These are phyloP conservation scores for Plectosphaerella sp. DNA, from an alignment of 2,329 filamentous ascomycete genomes.

Conservation along the genomic window DNA sequence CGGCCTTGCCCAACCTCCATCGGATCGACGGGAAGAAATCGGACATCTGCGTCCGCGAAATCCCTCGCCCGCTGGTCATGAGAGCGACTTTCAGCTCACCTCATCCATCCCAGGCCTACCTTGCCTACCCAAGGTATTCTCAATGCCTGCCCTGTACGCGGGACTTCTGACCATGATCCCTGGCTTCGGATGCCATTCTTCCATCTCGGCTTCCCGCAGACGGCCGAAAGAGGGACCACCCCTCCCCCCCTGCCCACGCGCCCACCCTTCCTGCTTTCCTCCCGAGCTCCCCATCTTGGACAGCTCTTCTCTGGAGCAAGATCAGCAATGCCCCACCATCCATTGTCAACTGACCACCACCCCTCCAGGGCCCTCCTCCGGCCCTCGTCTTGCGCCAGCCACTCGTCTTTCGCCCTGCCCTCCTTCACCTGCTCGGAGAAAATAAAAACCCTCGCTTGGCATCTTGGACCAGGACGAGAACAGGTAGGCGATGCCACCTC, in stretches of 20 bases:
- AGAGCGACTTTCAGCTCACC: neutral
- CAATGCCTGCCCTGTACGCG: neutral
- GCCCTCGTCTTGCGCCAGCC: neutral
- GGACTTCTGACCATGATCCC: neutral
- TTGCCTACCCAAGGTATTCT: too few species aligned
- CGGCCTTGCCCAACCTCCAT: neutral
- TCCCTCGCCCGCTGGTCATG: neutral
- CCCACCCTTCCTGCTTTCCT: too few species aligned
- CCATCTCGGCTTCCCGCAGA: neutral
- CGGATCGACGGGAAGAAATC: neutral
- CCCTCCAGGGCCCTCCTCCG: slow-evolving; percentile 1
- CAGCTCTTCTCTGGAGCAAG: too few species aligned
- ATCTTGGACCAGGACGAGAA: neutral
- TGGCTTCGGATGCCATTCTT: neutral
- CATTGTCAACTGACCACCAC: slow-evolving; percentile 11
- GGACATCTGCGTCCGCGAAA: neutral
- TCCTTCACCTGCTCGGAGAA: slow-evolving; percentile 8
- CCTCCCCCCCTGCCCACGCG: too few species aligned
- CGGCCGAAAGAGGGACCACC: neutral
- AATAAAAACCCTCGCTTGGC: neutral
- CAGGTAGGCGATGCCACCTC: neutral
- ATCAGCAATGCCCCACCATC: slow-evolving; percentile 4
- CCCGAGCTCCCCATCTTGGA: too few species aligned
- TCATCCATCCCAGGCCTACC: neutral
- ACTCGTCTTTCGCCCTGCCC: neutral